phyloP scores from a whole-genome alignment of 2,329 filamentous ascomycete genomes.

The Raffaelea albimanens region DNA sequence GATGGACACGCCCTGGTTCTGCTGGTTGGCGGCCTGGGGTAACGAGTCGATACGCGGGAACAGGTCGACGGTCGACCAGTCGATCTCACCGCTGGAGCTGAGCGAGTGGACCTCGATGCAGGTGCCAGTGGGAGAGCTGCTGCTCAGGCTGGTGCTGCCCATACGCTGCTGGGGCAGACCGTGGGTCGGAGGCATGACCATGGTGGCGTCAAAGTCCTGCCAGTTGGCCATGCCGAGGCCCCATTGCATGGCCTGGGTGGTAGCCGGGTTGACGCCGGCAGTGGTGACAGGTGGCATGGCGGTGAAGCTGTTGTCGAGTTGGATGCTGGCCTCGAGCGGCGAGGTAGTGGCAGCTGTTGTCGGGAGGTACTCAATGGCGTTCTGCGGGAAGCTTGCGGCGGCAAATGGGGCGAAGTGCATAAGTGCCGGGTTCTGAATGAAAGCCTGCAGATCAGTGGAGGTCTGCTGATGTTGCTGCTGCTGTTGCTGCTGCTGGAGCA shows the following conservation, averaged over 20 bases:
- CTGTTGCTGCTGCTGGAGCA: constrained; percentile 25
- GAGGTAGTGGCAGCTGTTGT: constrained; percentile 53
- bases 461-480: constrained; percentile 25
- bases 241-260: constrained; percentile 48
- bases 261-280: constrained; percentile 36
- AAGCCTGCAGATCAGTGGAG: constrained; percentile 37
- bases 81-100: constrained; percentile 56
- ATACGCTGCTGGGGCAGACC: constrained; percentile 23
- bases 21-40: constrained; percentile 39
- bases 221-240: constrained; percentile 60
- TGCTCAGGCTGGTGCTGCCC: constrained; percentile 35
- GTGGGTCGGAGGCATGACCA: constrained; percentile 31
- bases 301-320: constrained; percentile 51
- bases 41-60: constrained; percentile 63
- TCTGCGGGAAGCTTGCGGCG: constrained; percentile 41
- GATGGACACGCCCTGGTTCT: constrained; percentile 54
- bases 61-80: constrained; percentile 71
- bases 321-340: constrained; percentile 49
- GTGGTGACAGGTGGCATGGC: constrained; percentile 41
- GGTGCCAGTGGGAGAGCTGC: constrained; percentile 65
- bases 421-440: constrained; percentile 48
- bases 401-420: constrained; percentile 46
- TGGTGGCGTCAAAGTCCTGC: constrained; percentile 68
- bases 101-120: constrained; percentile 82
- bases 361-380: constrained; percentile 51